Base-by-base conservation (phyloP, 192 early-diverging fungal species). In the Powellomyces hirtus region DNA sequence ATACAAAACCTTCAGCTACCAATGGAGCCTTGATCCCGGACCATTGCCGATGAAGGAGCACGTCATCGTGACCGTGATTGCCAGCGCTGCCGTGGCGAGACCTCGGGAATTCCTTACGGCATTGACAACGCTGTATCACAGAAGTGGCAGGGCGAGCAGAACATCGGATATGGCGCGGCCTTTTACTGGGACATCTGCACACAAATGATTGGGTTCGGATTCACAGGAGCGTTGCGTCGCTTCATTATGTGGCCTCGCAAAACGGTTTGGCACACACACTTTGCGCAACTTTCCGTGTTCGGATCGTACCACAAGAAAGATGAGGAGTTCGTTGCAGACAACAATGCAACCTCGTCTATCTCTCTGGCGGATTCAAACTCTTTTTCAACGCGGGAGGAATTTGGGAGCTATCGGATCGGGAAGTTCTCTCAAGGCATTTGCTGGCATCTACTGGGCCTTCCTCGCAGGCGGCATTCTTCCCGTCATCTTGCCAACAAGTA, bases 11-110 rank as follows among this genome's bases (percentile, higher is more conserved):
- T 8, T 11, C 0, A 26, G 8, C 5, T 38, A 16, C 37, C 72
- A 73, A n/a, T 77, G 67, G 50, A 64, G 36, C 18, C 82, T 94
- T 36, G 94, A 95, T 68, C 90, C 90, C 0, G 94, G 94, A 0
- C 93, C 89, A 14, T 95, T 94, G 78, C 87, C 80, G 67, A 86
- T 94, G 68, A 97, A 97, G 75, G 94, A 94, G 68, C 92, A 94
- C 70, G 92, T 90, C 5, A 75, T 96, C 20, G 90, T 94, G 27
- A 88, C 88, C n/a, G 82, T 94, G 38, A 88, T 92, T 38, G 88
- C 86, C 31, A 35, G 34, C 30, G 82, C 87, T 10, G 64, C 64
- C 50, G 50, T 56, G 50, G 64, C 35, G 37, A 22, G 8, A 36
- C 20, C 30, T 11, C 20, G 1, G 62, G 62, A 50, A 64, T 64